Evolutionary conservation across 2,329 filamentous ascomycete species (phyloP).

Genomic region (Cytospora chrysosperma): DNA sequence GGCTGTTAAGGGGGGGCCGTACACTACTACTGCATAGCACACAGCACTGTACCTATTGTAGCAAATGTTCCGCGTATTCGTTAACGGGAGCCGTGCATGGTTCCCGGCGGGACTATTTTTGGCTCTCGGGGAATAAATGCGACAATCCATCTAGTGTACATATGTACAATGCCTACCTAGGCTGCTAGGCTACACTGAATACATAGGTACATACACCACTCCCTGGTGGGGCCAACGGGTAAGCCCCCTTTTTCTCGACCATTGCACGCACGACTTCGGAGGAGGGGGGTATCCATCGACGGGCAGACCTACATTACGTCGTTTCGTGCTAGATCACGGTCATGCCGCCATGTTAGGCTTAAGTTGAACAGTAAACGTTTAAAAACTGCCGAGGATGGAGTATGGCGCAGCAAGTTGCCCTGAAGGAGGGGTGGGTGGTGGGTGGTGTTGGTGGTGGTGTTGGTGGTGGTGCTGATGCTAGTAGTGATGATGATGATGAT

Average conservation of each 20-base stretch:
- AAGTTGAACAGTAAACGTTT: not conserved
- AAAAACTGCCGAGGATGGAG: not conserved
- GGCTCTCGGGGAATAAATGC: not conserved
- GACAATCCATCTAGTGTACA: too few relatives aligned
- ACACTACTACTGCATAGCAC: too few relatives aligned
- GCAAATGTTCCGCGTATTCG: not conserved
- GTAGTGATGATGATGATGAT: not conserved
- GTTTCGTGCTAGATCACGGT: constrained; percentile 13
- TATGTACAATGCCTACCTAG: too few relatives aligned
- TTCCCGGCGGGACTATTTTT: not conserved
- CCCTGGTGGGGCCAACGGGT: not conserved
- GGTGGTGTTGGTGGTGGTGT: not conserved
- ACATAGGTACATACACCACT: too few relatives aligned
- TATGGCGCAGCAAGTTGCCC: not conserved
- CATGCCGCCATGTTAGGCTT: constrained; percentile 1
- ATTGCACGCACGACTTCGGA: not conserved
- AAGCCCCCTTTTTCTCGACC: not conserved
- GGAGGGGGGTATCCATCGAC: constrained; percentile 22
- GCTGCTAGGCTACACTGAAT: too few relatives aligned
- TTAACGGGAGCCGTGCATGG: not conserved
- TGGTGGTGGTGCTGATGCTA: not conserved
- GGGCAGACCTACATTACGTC: constrained; percentile 23
- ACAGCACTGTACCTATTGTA: too few relatives aligned
- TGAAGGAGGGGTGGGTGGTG: too few relatives aligned
- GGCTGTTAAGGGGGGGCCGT: not conserved